These are phyloP conservation scores for Phytophthora pinifolia DNA, from an alignment of 352 stramenopile species.

Conservation along the genomic window DNA sequence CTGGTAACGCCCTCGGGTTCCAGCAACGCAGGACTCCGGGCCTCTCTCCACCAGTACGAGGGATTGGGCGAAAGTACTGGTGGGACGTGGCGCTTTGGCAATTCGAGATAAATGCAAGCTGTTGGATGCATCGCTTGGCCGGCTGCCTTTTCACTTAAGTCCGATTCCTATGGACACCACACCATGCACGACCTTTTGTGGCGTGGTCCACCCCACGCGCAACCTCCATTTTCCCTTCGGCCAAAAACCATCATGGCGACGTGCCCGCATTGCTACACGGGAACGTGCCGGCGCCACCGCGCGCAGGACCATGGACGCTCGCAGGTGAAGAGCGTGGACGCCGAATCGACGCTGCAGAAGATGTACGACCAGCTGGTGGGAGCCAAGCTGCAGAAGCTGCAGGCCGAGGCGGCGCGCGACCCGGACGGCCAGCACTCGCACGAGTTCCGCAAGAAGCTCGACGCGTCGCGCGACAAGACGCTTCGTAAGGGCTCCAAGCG, in stretches of 20 bases:
- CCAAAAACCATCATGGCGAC: constrained; percentile 55
- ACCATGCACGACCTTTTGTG: no score
- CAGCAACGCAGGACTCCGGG: not conserved
- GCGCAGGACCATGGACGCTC: constrained; percentile 71
- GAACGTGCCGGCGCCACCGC: constrained; percentile 64
- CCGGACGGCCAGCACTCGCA: constrained; percentile 37
- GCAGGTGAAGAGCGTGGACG: constrained; percentile 43
- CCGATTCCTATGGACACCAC: no score
- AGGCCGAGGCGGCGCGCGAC: constrained; percentile 53
- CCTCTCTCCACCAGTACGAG: no score
- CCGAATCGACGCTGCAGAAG: constrained; percentile 68
- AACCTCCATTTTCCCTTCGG: no score
- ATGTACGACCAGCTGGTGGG: constrained; percentile 78
- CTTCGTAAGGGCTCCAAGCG: constrained; percentile 54
- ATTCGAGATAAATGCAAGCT: no score
- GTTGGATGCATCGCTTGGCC: no score
- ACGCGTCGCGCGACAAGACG: constrained; percentile 64
- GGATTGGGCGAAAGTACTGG: no score
- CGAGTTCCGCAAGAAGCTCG: constrained; percentile 63
- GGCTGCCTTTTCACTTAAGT: no score
- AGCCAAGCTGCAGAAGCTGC: constrained; percentile 70
- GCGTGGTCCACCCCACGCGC: no score
- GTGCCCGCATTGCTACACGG: constrained; percentile 81
- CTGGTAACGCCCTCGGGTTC: not conserved
- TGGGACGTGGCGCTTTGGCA: no score